Evolutionary conservation across 2,329 filamentous ascomycete species (phyloP).

Genomic region (Rutstroemia sp.): DNA sequence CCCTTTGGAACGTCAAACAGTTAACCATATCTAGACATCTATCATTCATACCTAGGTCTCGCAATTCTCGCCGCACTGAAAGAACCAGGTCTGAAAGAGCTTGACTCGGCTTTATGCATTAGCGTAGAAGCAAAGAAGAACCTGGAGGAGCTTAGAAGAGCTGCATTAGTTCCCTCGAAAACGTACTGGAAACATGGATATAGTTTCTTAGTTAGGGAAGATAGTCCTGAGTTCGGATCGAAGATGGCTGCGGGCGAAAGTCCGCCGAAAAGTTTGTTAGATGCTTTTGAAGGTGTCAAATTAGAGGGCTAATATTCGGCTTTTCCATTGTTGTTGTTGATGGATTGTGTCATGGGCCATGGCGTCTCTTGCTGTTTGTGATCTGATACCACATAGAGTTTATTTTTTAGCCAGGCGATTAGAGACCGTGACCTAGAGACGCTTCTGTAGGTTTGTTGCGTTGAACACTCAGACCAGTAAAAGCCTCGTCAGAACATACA

Average conservation of each 20-base stretch:
- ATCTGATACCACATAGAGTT: constrained; percentile 4
- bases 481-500: too few species aligned
- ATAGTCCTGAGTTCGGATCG: constrained; percentile 19
- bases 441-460: neutral
- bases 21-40: constrained; percentile 48
- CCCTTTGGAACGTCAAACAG: neutral
- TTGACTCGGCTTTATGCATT: constrained; percentile 73
- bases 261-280: constrained; percentile 8
- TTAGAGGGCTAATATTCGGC: neutral
- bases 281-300: constrained; percentile 8
- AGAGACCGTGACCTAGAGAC: too few species aligned
- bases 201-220: constrained; percentile 22
- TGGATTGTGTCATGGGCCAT: neutral
- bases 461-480: too few species aligned
- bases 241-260: constrained; percentile 16
- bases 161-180: constrained; percentile 11
- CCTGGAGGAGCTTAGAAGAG: constrained; percentile 32
- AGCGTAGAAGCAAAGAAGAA: constrained; percentile 50
- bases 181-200: constrained; percentile 23
- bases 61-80: constrained; percentile 69
- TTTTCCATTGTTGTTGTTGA: neutral
- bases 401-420: neutral
- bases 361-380: neutral
- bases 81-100: constrained; percentile 58
- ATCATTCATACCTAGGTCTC: constrained; percentile 84